Evolutionary conservation across 768 basidiomycete genomes (phyloP).

Genomic region (Crucibulum laeve): DNA sequence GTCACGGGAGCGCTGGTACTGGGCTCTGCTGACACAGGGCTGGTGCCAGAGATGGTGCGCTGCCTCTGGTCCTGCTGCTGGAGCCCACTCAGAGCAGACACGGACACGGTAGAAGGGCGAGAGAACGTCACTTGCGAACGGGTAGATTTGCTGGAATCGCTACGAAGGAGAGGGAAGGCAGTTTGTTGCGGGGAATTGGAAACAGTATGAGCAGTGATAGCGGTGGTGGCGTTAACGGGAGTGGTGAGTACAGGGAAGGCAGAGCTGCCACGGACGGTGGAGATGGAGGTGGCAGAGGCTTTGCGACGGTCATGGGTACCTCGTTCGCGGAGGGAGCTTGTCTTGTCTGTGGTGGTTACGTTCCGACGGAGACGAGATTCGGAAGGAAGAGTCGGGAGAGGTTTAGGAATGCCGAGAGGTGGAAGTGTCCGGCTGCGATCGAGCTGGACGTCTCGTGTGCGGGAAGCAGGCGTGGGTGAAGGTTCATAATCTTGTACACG

Average conservation of each 20-base stretch:
- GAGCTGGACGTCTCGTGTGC: conserved; percentile 17
- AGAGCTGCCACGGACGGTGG: conserved; percentile 41
- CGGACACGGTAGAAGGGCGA: conserved; percentile 49
- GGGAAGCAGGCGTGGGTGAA: conserved; percentile 39
- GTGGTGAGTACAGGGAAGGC: conserved; percentile 49
- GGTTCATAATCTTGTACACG: conserved; percentile 30
- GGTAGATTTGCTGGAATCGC: conserved; percentile 41
- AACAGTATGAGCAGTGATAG: conserved; percentile 61
- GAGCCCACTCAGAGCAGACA: conserved; percentile 50
- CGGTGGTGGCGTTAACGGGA: conserved; percentile 57
- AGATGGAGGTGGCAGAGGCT: conserved; percentile 29
- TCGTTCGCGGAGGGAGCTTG: conserved; percentile 7
- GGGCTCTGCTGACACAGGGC: conserved; percentile 15
- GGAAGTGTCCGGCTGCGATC: conserved; percentile 46
- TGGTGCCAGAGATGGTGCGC: conserved; percentile 22
- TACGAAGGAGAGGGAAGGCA: conserved; percentile 31
- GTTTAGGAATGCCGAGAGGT: conserved; percentile 50
- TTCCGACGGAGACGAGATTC: conserved; percentile 35
- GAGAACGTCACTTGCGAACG: conserved; percentile 61
- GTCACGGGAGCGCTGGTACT: conserved; percentile 12
- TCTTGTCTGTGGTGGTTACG: conserved; percentile 5
- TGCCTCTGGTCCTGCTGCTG: conserved; percentile 44
- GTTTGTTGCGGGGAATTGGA: conserved; percentile 37
- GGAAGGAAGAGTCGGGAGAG: conserved; percentile 56
- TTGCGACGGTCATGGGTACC: conserved; percentile 23